phyloP scores from a whole-genome alignment of 2,329 filamentous ascomycete species.

The Colletotrichum chlorophyti region DNA sequence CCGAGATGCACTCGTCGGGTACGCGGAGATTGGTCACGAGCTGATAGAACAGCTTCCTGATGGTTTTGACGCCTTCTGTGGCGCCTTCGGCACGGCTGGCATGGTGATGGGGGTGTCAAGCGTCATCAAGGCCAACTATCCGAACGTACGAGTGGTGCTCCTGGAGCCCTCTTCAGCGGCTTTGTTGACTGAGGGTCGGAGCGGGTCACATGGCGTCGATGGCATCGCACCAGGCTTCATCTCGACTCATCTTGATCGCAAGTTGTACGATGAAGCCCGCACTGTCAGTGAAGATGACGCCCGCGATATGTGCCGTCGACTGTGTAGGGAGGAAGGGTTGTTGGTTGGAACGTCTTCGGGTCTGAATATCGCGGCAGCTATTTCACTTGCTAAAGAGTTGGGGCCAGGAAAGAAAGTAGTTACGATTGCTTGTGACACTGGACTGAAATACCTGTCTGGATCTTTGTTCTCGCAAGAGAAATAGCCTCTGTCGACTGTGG shows the following conservation, averaged over 20 bases:
- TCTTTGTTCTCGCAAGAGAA: constrained; percentile 33
- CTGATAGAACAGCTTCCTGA: constrained; percentile 1
- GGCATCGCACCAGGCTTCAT: constrained; percentile 6
- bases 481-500: no score
- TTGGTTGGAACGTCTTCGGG: constrained; percentile 6
- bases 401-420: constrained; percentile 5
- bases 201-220: constrained; percentile 4
- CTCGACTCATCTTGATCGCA: neutral
- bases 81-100: constrained; percentile 22
- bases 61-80: constrained; percentile 26
- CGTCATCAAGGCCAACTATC: neutral
- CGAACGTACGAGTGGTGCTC: neutral
- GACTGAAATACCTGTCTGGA: constrained; percentile 14
- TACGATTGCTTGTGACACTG: constrained; percentile 15
- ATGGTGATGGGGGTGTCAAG: constrained; percentile 21
- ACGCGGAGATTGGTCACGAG: constrained; percentile 12
- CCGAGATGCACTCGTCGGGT: constrained; percentile 18
- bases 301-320: constrained; percentile 8
- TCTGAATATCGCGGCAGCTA: neutral
- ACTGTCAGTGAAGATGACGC: constrained; percentile 3
- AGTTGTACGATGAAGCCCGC: constrained; percentile 14
- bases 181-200: neutral
- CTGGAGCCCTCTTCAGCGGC: constrained; percentile 12
- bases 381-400: constrained; percentile 6
- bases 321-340: constrained; percentile 14